Evolutionary conservation across 805 yeast species (phyloP), one percentile per base, ranked within the genome.

Genomic region (Candida stauntonica): DNA sequence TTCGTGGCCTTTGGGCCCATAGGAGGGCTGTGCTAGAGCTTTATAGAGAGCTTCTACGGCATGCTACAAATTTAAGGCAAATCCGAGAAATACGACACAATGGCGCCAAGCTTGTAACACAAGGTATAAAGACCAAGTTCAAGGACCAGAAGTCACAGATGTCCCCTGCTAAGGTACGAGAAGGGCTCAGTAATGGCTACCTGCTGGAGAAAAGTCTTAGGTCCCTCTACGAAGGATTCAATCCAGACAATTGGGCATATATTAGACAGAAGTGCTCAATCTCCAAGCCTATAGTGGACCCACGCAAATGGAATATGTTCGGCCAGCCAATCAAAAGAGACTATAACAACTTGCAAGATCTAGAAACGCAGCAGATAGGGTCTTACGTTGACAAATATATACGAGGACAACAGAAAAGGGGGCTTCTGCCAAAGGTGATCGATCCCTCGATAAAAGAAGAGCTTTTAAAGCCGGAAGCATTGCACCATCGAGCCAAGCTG

Each of bases 11-110:
- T 3, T 38, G 38, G 4, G 41, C 55, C 3, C 70, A 65, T 35
- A 54, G 44, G 32, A 24, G 26, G 5, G 51, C 58, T 30, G 65
- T 64, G 1, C 31, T 58, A 5, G 42, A 41, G 9, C 44, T 63
- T 15, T 64, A 61, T 37, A 49, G 64, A 7, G 41, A 52, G n/a
- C 45, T 58, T 4, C 33, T 62, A 20, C 52, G 64, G 24, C 61
- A 60, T 37, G 33, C 53, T 1, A 28, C 42, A 6, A 38, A 48
- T 26, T 33, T 52, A 9, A 14, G 20, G 17, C 11, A 36, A 27
- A 12, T 14, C 36, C 26, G 31, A 7, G 30, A 6, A 5, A 7
- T 28, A 7, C 17, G 11, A 14, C 17, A 14, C 17, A 5, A 11
- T 7, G 30, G 14, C 7, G 14, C 14, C 12, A 18, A 6, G n/a